A percentile compares a stretch with the other conserved stretches of the same genome.
phyloP scores from a whole-genome alignment of 2,329 filamentous ascomycete species.

The Pseudophaeomoniella oleicola region DNA sequence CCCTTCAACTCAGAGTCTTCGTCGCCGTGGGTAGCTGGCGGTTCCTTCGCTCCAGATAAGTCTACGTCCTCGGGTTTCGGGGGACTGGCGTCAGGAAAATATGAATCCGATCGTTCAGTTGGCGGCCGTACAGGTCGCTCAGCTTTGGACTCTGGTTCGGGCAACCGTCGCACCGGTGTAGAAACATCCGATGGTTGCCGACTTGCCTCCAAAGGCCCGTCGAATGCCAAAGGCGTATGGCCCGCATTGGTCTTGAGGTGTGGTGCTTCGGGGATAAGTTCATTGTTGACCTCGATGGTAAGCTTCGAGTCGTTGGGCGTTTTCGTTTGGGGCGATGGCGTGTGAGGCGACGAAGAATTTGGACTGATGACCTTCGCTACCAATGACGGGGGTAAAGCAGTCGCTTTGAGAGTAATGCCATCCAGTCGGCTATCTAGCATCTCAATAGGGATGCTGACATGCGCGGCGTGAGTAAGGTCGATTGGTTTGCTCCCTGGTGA shows the following conservation, averaged over 20 bases:
- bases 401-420: slow-evolving; percentile 32
- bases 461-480: slow-evolving; percentile 14
- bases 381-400: slow-evolving; percentile 24
- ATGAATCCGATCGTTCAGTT: slow-evolving; percentile 22
- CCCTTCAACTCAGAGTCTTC: slow-evolving; percentile 2
- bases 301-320: slow-evolving; percentile 9
- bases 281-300: slow-evolving; percentile 15
- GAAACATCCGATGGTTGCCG: slow-evolving; percentile 9
- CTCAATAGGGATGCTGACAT: slow-evolving; percentile 26
- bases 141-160: neutral
- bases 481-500: slow-evolving; percentile 20
- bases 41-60: neutral
- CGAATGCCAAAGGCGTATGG: slow-evolving; percentile 28
- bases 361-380: slow-evolving; percentile 28
- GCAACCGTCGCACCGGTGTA: slow-evolving; percentile 11
- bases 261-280: slow-evolving; percentile 15
- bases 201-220: slow-evolving; percentile 18
- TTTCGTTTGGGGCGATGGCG: slow-evolving; percentile 10
- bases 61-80: neutral
- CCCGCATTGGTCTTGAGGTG: slow-evolving; percentile 26
- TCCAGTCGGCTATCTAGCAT: slow-evolving; percentile 30
- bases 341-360: slow-evolving; percentile 18
- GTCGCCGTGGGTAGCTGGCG: neutral
- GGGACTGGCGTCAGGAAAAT: slow-evolving; percentile 17
- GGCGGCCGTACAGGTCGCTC: neutral